Conservation (phyloP, 768 basidiomycete species). For the Collybia sp. region DNA sequence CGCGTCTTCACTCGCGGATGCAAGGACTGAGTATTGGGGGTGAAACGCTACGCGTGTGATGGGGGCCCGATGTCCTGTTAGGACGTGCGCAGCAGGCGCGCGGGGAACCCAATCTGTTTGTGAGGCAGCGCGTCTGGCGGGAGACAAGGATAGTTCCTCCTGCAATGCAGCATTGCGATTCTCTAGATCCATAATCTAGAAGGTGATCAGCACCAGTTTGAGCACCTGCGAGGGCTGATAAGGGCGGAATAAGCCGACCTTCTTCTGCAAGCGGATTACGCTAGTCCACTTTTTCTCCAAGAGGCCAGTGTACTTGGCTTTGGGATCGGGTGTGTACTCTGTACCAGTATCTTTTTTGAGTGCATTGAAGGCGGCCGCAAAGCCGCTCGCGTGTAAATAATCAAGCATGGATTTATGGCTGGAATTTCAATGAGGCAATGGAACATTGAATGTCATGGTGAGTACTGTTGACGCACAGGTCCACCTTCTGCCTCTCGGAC, state of each 20-base stretch:
- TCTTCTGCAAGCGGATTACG: conserved; percentile 93
- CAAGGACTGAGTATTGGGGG: conserved; percentile 77
- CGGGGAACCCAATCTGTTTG: conserved; percentile 88
- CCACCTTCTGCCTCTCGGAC: conserved; percentile 27
- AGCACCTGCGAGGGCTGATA: conserved; percentile 3
- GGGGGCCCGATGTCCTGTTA: conserved; percentile 70
- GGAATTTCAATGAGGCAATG: background rate
- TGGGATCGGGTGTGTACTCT: conserved; percentile 78
- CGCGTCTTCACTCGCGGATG: conserved; percentile 84
- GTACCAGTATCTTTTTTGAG: conserved; percentile 48
- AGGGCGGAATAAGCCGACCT: conserved; percentile 41
- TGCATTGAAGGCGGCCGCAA: conserved; percentile 56
- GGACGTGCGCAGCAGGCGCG: conserved; percentile 74
- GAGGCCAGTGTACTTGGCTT: conserved; percentile 80
- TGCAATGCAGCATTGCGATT: conserved; percentile 74
- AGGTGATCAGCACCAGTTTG: conserved; percentile 6
- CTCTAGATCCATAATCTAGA: conserved; percentile 93
- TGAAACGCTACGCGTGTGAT: conserved; percentile 84
- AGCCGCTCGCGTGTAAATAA: conserved; percentile 66
- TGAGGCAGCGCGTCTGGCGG: conserved; percentile 50
- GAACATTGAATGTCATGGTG: too few species aligned
- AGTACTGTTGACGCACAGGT: conserved; percentile 16
- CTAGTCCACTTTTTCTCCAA: conserved; percentile 99
- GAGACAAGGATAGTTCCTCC: conserved; percentile 56
- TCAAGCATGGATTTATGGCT: conserved; percentile 82